Base-by-base conservation (phyloP, 495 filamentous ascomycete species). In the Neurospora tetraspora region DNA sequence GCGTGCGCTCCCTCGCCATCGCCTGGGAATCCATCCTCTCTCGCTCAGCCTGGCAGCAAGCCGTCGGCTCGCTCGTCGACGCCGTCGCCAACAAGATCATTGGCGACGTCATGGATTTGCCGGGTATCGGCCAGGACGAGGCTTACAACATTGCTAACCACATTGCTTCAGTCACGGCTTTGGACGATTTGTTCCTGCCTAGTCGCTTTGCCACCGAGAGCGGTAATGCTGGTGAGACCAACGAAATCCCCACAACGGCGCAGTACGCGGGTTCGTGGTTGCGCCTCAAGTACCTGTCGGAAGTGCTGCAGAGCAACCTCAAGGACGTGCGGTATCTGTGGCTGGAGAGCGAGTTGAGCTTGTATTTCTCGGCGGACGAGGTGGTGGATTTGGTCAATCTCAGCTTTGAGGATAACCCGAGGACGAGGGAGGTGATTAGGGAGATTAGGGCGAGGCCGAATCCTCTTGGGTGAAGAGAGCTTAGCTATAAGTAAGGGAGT, bases 311-410 rank as follows among this genome's bases (percentile, higher is more conserved):
- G 80, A 94, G 92, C 76, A 93, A 92, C 70, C 83, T 98, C 59
- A 91, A 88, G 70, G 95, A 99, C 75, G 95, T 99, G 74, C 89
- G 89, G 78, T 97, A 88, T 77, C 80, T 97, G 69, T 98, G 94
- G 93, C 84, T 89, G 65, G 94, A 98, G 77, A 92, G 92, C 68
- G 92, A 94, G 77, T 80, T 98, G 70, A 90, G 90, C 76, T 76
- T 96, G 71, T 93, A 96, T 74, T 97, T 97, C 80, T 88, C 90
- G 18, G 85, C 84, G 5, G 93, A 92, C 59, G 96, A 98, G 83
- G 88, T 98, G 45, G 84, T 97, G 23, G 96, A 98, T 75, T 76
- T 99, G 81, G 91, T 99, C 68, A 85, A 90, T 74, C 90, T 93
- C 18, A 87, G 97, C 78, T 99, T 99, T 83, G 94, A 94, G 71